phyloP scores from a whole-genome alignment of 441 rosid genomes.

The Euphorbia celastroides region DNA sequence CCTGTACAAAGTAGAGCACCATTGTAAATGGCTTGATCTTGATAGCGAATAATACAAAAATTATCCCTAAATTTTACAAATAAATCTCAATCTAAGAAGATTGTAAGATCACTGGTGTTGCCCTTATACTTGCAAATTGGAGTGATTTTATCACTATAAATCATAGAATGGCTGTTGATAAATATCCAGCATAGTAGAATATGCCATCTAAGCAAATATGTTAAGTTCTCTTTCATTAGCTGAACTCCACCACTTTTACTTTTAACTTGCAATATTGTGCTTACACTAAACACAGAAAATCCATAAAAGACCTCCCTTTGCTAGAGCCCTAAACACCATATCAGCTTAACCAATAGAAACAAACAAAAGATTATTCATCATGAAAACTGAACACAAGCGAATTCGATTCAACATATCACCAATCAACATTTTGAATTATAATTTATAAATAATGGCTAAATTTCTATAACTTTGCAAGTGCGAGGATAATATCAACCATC shows the following conservation, averaged over 20 bases:
- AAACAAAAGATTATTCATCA: background rate
- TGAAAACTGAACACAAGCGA: background rate
- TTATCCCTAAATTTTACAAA: background rate
- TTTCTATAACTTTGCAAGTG: background rate
- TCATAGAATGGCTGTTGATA: too few species aligned
- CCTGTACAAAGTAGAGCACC: constrained; percentile 23
- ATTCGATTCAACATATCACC: background rate
- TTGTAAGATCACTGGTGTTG: too few species aligned
- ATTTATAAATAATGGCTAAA: background rate
- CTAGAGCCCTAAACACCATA: background rate
- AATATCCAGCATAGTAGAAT: too few species aligned
- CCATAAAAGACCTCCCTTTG: background rate
- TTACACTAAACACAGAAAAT: too few species aligned
- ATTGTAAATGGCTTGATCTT: constrained; percentile 9
- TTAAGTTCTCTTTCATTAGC: too few species aligned
- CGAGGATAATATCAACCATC: background rate
- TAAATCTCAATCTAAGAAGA: too few species aligned
- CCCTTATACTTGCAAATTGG: too few species aligned
- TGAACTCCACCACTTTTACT: too few species aligned
- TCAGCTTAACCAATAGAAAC: background rate
- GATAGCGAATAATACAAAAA: background rate
- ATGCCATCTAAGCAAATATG: too few species aligned
- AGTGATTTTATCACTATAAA: too few species aligned
- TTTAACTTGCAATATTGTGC: too few species aligned
- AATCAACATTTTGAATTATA: background rate